Evolutionary conservation across 768 basidiomycete genomes (phyloP).

Genomic region (Dioszegia hungarica): DNA sequence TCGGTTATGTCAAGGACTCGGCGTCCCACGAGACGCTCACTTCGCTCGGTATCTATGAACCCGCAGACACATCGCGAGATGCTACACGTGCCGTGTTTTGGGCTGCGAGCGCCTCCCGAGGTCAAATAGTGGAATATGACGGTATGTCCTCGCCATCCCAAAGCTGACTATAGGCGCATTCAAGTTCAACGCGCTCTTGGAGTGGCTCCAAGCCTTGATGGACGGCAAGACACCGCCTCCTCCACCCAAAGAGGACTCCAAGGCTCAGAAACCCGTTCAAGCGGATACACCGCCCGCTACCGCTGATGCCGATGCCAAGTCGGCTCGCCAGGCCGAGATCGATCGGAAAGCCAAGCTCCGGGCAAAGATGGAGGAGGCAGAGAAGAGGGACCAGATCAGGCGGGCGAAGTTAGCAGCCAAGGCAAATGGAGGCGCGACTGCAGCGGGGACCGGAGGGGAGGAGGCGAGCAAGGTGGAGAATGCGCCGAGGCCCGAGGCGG

Average conservation of each 20-base stretch:
- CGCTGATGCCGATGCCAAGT: conserved; percentile 2
- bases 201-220: conserved; percentile 61
- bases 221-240: conserved; percentile 50
- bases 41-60: conserved; percentile 59
- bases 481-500: conserved; percentile 22
- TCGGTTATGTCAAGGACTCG: conserved; percentile 60
- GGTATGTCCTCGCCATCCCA: conserved; percentile 52
- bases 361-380: conserved; percentile 41
- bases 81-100: conserved; percentile 65
- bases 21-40: conserved; percentile 48
- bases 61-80: conserved; percentile 48
- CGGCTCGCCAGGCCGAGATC: conserved; percentile 11
- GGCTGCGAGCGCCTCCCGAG: conserved; percentile 51
- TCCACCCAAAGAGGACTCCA: neutral
- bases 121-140: conserved; percentile 61
- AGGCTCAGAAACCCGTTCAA: conserved; percentile 17
- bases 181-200: conserved; percentile 67
- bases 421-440: conserved; percentile 5
- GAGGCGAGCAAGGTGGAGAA: conserved; percentile 12
- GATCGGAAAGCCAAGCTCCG: conserved; percentile 14
- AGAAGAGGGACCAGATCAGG: conserved; percentile 32
- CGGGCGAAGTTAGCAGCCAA: conserved; percentile 28
- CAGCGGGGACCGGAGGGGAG: conserved; percentile 7
- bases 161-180: conserved; percentile 53
- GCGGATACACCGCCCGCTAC: conserved; percentile 7